Percentiles rank a stretch among this genome's conserved stretches.
Conservation (phyloP, 106 monocot species). For the Hemerocallis citrina region DNA sequence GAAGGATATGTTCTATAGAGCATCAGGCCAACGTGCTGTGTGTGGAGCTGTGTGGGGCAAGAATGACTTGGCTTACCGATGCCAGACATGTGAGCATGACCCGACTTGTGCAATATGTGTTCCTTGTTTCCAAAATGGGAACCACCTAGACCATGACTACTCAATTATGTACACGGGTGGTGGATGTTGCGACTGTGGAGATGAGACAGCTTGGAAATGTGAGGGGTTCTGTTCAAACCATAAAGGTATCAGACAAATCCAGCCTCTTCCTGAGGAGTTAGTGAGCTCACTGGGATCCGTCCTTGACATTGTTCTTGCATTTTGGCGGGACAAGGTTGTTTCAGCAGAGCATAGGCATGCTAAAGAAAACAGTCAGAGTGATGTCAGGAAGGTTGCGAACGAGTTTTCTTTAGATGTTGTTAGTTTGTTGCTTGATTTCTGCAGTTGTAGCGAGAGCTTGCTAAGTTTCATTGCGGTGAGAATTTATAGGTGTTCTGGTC, state of each 20-base stretch:
- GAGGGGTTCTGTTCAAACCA: conserved; percentile 95
- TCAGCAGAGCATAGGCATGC: conserved; percentile 6
- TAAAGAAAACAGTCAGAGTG: conserved; percentile 4
- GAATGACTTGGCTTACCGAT: conserved; percentile 83
- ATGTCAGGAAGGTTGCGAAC: conserved; percentile 17
- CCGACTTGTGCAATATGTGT: conserved; percentile 95
- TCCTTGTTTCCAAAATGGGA: conserved; percentile 85
- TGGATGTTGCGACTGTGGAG: conserved; percentile 98
- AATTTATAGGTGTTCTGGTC: conserved; percentile 27
- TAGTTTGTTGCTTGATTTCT: conserved; percentile 71
- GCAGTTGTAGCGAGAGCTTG: conserved; percentile 61
- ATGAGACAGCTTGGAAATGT: conserved; percentile 88
- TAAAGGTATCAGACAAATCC: conserved; percentile 61
- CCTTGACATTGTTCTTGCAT: conserved; percentile 54
- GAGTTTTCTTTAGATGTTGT: conserved; percentile 43
- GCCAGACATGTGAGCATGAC: conserved; percentile 85
- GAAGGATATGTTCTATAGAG: conserved; percentile 27
- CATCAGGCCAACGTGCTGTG: conserved; percentile 56
- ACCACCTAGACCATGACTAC: conserved; percentile 91
- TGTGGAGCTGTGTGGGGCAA: conserved; percentile 86
- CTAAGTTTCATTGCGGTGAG: conserved; percentile 55
- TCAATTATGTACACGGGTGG: conserved; percentile 86
- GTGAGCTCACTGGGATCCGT: conserved; percentile 62
- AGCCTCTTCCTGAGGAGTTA: conserved; percentile 46
- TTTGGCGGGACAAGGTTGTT: conserved; percentile 56